These are phyloP conservation scores for Moricandia arvensis DNA, from an alignment of 345 rosid species.

Conservation along the genomic window DNA sequence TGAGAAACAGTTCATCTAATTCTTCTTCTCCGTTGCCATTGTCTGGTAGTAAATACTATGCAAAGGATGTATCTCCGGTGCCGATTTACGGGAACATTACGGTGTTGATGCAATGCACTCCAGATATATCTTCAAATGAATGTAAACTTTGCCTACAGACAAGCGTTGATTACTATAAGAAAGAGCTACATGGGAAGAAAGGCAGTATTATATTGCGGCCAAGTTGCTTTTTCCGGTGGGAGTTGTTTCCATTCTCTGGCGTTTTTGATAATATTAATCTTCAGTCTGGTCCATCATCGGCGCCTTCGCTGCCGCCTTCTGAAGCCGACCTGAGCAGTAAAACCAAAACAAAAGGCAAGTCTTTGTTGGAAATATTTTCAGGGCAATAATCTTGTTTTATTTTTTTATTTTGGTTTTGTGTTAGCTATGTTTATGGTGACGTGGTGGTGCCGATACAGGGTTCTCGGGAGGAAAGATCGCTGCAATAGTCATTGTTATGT, in stretches of 20 bases:
- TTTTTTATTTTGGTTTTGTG: neutral
- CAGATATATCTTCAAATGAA: conserved; percentile 14
- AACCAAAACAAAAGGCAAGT: conserved; percentile 11
- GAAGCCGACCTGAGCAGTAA: neutral
- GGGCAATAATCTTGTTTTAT: neutral
- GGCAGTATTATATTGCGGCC: conserved; percentile 11
- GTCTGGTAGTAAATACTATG: conserved; percentile 10
- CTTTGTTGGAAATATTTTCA: neutral
- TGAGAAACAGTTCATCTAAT: conserved; percentile 7
- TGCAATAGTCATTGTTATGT: neutral
- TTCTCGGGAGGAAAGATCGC: neutral
- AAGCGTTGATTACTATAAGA: neutral
- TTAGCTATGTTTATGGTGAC: neutral
- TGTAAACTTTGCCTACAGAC: conserved; percentile 9
- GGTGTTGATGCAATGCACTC: conserved; percentile 33
- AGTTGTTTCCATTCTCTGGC: conserved; percentile 17
- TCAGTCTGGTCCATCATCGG: neutral
- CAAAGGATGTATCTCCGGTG: neutral
- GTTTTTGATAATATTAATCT: conserved; percentile 20
- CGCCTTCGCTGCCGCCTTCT: neutral
- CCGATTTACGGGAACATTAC: neutral
- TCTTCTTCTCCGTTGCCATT: conserved; percentile 14
- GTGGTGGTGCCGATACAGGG: conserved; percentile 5
- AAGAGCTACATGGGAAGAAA: neutral
- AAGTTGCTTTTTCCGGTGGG: conserved; percentile 37